phyloP scores from a whole-genome alignment of 495 filamentous ascomycete genomes.

The Hypoxylon fragiforme region DNA sequence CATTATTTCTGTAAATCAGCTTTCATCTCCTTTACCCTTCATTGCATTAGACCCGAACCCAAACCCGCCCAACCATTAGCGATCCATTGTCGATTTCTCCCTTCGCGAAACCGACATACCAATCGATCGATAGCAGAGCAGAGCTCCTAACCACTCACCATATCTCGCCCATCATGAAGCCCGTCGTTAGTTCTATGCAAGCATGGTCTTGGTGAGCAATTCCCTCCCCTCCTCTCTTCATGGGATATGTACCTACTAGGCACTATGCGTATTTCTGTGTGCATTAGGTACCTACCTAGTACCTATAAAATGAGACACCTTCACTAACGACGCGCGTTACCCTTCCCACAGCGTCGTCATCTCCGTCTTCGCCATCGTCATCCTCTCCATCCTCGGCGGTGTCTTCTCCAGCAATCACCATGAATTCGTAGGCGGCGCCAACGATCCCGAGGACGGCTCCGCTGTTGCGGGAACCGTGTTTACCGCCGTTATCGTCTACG shows the following conservation, averaged over 20 bases:
- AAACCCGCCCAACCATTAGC: not conserved
- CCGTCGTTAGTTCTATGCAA: conserved; percentile 83
- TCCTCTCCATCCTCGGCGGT: conserved; percentile 79
- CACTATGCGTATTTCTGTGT: too few species aligned
- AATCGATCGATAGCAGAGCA: not conserved
- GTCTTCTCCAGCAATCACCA: conserved; percentile 79
- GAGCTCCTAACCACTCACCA: not conserved
- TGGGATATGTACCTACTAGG: not conserved
- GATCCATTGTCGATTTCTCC: not conserved
- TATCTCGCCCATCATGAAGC: conserved; percentile 73
- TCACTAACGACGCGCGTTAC: conserved; percentile 10
- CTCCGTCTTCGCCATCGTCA: conserved; percentile 84
- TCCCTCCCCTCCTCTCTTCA: not conserved
- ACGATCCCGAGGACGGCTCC: conserved; percentile 71
- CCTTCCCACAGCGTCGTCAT: conserved; percentile 70
- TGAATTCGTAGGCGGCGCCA: conserved; percentile 73
- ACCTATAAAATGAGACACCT: not conserved
- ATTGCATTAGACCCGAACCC: not conserved
- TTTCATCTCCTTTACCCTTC: not conserved
- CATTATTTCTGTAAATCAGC: too few species aligned
- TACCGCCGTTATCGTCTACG: conserved; percentile 81
- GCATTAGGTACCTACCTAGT: too few species aligned
- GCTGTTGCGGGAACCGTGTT: conserved; percentile 83
- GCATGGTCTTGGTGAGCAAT: conserved; percentile 83
- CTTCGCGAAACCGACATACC: not conserved